Evolutionary conservation across 75 land plant genomes (phyloP).

Genomic region (Adiantum capillusveneris): DNA sequence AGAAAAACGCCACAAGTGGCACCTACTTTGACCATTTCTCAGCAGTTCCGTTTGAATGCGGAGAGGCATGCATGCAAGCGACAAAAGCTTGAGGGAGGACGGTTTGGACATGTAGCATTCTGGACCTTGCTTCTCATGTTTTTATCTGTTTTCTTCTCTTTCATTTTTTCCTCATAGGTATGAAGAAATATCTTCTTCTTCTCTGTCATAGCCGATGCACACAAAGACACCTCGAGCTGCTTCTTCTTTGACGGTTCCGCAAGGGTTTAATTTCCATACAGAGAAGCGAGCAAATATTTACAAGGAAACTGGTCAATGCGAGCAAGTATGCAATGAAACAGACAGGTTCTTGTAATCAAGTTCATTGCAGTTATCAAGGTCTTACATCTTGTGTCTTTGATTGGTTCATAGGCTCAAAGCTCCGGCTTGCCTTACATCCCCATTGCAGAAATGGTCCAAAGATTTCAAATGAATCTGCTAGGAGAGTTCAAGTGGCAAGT

Average conservation of each 20-base stretch:
- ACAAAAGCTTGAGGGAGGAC: constrained; percentile 81
- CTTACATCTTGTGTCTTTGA: neutral
- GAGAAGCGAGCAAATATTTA: constrained; percentile 1
- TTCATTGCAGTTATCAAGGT: no score
- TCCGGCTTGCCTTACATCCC: constrained; percentile 53
- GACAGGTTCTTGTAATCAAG: no score
- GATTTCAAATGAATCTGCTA: constrained; percentile 38
- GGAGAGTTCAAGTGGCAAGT: neutral
- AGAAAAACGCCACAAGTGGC: no score
- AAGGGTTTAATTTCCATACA: constrained; percentile 4
- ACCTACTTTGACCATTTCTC: neutral
- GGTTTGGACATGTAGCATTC: constrained; percentile 22
- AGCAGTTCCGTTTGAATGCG: neutral
- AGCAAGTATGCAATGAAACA: neutral
- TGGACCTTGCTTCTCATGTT: neutral
- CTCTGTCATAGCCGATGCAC: neutral
- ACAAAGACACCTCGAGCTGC: neutral
- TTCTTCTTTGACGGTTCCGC: neutral
- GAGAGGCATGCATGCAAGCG: constrained; percentile 48
- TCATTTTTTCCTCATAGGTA: no score
- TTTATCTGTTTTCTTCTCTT: no score
- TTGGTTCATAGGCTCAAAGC: neutral
- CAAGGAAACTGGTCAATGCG: constrained; percentile 5
- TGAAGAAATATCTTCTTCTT: no score
- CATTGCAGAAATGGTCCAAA: constrained; percentile 72